Evolutionary conservation across 1,284 basidiomycete genomes (phyloP), one percentile per base, ranked within the genome.

Genomic region (Hemileia vastatrix): DNA sequence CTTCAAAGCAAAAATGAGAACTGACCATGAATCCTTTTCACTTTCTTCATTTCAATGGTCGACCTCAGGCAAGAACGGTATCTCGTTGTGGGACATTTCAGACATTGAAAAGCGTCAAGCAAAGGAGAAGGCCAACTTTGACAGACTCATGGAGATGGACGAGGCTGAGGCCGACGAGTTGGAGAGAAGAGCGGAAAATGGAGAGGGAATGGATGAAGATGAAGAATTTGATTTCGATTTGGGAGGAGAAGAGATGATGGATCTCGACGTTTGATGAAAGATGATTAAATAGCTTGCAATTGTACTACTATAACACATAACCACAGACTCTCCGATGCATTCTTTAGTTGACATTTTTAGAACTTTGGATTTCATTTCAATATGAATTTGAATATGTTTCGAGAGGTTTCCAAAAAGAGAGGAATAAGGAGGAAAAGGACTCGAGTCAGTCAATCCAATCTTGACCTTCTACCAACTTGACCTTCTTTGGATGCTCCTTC

Each of bases 41-140:
- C n/a, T 43, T 24, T 40, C 13, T 45, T 15, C 18, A 45, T 18
- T 33, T n/a, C n/a, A 27, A 27, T 27, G 27, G 27, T 27, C 27
- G 27, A 27, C 19, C 23, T 15, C 66, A 54, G 69, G 70, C 31
- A 75, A 75, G 64, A 72, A 72, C 51, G 73, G 73, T 0, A 70
- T 74, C 43, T 70, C 68, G 54, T 61, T 75, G 31, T 75, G 73
- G 73, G 69, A 70, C 54, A 31, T 75, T 4, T 64, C 61, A 19
- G 73, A 75, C 48, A 72, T 75, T 64, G 72, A 74, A 51, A 58
- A 58, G 33, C 65, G 73, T 2, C 73, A 75, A 50, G 67, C 66
- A 13, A 74, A 73, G 58, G 73, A 75, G 50, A 59, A 67, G 24
- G 68, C 70, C 33, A 69, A 72, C 9, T 72, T 74, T 23, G 71